Evolutionary conservation across 2,329 filamentous ascomycete species (phyloP).

Genomic region (Davidsoniella australis): DNA sequence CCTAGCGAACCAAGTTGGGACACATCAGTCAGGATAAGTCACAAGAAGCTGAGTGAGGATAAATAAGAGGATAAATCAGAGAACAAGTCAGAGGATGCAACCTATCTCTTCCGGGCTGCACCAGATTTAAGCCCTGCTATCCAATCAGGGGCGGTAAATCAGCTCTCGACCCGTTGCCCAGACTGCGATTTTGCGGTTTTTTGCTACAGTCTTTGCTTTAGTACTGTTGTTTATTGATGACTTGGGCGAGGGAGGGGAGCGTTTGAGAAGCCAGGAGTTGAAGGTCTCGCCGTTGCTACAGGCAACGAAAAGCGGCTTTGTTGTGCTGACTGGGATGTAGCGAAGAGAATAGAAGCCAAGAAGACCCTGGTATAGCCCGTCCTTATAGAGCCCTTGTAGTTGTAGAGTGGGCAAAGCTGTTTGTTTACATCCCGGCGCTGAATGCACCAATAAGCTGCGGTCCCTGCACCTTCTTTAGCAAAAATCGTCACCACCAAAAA

Average conservation of each 20-base stretch:
- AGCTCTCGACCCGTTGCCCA: not conserved
- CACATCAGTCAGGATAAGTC: too few species aligned
- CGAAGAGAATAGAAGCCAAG: too few species aligned
- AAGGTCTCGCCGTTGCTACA: too few species aligned
- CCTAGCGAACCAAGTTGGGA: too few species aligned
- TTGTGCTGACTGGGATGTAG: too few species aligned
- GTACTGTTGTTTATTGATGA: too few species aligned
- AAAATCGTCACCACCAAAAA: not conserved
- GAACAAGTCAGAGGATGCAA: not conserved
- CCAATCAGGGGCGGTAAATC: not conserved
- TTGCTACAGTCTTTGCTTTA: not conserved
- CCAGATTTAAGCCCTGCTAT: not conserved
- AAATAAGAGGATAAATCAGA: not conserved
- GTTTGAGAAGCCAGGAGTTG: too few species aligned
- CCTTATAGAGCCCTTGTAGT: too few species aligned
- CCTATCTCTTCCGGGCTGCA: not conserved
- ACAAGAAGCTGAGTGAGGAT: too few species aligned
- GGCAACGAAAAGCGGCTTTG: too few species aligned
- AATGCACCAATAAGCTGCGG: not conserved
- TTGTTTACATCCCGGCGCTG: conserved; percentile 5
- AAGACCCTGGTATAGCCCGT: not conserved
- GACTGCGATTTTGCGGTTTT: not conserved
- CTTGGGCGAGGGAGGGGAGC: too few species aligned
- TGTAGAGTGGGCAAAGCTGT: not conserved
- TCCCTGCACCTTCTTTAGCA: not conserved